phyloP scores from a whole-genome alignment of 2,329 filamentous ascomycete species.

The Daldinia sp. region DNA sequence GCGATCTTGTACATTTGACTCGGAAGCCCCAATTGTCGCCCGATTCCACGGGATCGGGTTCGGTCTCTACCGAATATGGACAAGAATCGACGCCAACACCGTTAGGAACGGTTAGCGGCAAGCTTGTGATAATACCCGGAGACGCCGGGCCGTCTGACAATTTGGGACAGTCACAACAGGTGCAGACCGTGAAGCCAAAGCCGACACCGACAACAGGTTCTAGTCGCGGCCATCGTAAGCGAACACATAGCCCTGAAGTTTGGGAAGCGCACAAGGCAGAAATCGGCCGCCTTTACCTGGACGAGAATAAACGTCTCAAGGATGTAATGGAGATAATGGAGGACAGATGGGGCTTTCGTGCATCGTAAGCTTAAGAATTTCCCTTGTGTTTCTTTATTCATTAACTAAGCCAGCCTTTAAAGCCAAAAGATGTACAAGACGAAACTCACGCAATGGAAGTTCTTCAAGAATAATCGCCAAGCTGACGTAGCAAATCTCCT shows the following conservation, averaged over 20 bases:
- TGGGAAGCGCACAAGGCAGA: constrained; percentile 42
- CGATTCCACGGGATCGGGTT: constrained; percentile 21
- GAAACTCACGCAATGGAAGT: constrained; percentile 46
- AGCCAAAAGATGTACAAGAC: constrained; percentile 47
- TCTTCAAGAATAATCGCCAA: constrained; percentile 47
- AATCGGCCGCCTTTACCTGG: constrained; percentile 42
- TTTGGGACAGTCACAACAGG: too few relatives aligned
- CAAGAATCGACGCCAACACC: constrained; percentile 20
- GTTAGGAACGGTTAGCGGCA: constrained; percentile 7
- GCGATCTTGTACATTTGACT: constrained; percentile 30
- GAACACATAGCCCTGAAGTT: constrained; percentile 38
- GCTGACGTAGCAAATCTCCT: constrained; percentile 44
- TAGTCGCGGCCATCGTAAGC: constrained; percentile 35
- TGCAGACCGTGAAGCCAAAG: constrained; percentile 5
- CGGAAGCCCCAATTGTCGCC: constrained; percentile 28
- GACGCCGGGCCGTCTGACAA: constrained; percentile 17
- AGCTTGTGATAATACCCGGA: constrained; percentile 16
- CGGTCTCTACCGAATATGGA: constrained; percentile 10
- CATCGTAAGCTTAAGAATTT: constrained; percentile 40
- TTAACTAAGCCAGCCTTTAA: constrained; percentile 27
- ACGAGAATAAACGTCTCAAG: constrained; percentile 44
- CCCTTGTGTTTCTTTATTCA: constrained; percentile 9
- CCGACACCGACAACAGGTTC: background rate
- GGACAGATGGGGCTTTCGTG: constrained; percentile 39
- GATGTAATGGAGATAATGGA: constrained; percentile 45